phyloP scores from a whole-genome alignment of 768 basidiomycete species.

The Epithele typhae region DNA sequence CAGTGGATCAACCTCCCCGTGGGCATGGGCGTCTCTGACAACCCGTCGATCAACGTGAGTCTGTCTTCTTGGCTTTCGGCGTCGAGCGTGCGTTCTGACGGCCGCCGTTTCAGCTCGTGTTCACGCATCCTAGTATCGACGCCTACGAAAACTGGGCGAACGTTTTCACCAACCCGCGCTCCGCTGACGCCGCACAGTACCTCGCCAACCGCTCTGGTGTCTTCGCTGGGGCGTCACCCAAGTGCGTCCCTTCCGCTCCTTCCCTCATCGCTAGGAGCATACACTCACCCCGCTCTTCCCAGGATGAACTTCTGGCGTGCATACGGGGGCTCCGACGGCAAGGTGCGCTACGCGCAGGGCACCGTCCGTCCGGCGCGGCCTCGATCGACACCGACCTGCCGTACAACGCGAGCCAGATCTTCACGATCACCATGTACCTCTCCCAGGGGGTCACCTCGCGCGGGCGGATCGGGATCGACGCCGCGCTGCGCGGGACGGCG shows the following conservation, averaged over 20 bases:
- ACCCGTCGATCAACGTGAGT: constrained; percentile 58
- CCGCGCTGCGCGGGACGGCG: constrained; percentile 42
- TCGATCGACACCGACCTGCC: constrained; percentile 44
- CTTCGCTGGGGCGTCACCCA: constrained; percentile 52
- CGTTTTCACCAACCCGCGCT: constrained; percentile 49
- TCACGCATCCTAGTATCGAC: constrained; percentile 59
- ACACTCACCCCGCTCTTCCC: neutral
- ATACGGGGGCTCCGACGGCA: constrained; percentile 40
- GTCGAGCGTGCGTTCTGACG: neutral
- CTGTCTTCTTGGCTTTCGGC: neutral
- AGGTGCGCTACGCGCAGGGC: constrained; percentile 53
- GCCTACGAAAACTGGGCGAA: constrained; percentile 64
- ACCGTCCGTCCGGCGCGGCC: constrained; percentile 56
- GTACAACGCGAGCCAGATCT: constrained; percentile 49
- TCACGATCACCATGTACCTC: constrained; percentile 62
- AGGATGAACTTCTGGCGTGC: constrained; percentile 64
- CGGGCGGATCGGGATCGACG: constrained; percentile 57
- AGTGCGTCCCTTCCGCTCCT: constrained; percentile 26
- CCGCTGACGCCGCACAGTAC: constrained; percentile 55
- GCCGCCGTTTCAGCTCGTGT: constrained; percentile 40
- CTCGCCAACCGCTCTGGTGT: constrained; percentile 47
- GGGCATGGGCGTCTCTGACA: constrained; percentile 53
- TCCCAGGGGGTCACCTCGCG: constrained; percentile 58
- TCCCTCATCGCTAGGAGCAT: neutral
- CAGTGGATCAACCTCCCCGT: constrained; percentile 60